phyloP scores from a whole-genome alignment of 2,329 filamentous ascomycete genomes.

The Chlorencoelia australis region DNA sequence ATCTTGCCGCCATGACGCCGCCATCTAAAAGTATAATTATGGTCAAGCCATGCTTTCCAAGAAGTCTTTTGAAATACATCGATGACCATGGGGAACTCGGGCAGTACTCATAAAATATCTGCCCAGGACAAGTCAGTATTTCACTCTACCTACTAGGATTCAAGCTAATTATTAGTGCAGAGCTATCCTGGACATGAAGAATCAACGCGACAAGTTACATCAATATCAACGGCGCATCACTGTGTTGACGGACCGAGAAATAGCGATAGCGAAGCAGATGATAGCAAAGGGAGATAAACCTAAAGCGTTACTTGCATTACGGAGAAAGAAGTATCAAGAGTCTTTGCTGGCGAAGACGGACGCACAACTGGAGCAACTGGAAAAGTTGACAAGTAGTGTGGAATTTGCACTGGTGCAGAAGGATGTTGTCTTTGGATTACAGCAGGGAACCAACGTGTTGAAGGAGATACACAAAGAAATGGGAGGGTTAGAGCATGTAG shows the following conservation, averaged over 20 bases:
- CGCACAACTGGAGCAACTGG: constrained; percentile 83
- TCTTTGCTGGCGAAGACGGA: constrained; percentile 82
- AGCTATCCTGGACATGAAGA: constrained; percentile 95
- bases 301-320: constrained; percentile 75
- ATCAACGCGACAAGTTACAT: constrained; percentile 91
- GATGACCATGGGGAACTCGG: constrained; percentile 54
- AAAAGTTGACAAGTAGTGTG: constrained; percentile 77
- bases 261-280: constrained; percentile 73
- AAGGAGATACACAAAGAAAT: constrained; percentile 91
- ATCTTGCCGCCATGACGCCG: constrained; percentile 8
- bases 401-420: constrained; percentile 97
- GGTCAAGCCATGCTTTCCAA: constrained; percentile 9
- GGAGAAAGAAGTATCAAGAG: constrained; percentile 95
- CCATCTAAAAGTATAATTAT: neutral
- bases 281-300: constrained; percentile 70
- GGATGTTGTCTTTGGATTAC: constrained; percentile 84
- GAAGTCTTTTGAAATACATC: neutral
- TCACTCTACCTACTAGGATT: neutral
- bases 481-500: constrained; percentile 86
- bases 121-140: constrained; percentile 75
- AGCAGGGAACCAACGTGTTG: constrained; percentile 83
- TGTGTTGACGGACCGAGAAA: constrained; percentile 78
- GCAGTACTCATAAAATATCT: constrained; percentile 55
- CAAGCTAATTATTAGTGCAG: constrained; percentile 34
- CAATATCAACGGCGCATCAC: constrained; percentile 91